phyloP scores from a whole-genome alignment of 2,329 filamentous ascomycete genomes.

The Stemphylium lycopersici region DNA sequence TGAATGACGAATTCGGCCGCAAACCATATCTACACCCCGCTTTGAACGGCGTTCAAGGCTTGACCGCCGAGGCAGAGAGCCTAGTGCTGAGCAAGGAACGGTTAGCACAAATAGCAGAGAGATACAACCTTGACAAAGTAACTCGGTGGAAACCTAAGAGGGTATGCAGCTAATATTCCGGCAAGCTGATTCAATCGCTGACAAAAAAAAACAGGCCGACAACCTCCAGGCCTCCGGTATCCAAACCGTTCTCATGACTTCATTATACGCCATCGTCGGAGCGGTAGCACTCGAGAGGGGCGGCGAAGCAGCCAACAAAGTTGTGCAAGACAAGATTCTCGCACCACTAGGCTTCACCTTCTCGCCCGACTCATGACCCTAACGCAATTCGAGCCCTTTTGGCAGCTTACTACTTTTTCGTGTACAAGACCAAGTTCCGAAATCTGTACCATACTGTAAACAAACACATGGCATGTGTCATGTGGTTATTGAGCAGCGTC shows the following conservation, averaged over 20 bases:
- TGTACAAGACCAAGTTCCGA: conserved; percentile 11
- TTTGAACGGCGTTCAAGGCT: conserved; percentile 74
- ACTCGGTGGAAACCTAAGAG: conserved; percentile 87
- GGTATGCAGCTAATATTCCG: conserved; percentile 59
- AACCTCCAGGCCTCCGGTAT: conserved; percentile 76
- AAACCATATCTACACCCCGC: conserved; percentile 72
- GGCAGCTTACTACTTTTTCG: not conserved
- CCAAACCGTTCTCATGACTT: conserved; percentile 74
- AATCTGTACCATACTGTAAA: conserved; percentile 19
- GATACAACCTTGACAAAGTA: conserved; percentile 74
- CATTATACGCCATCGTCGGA: conserved; percentile 84
- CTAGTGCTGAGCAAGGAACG: conserved; percentile 69
- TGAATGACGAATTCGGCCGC: conserved; percentile 55
- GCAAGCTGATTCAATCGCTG: not conserved
- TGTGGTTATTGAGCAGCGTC: not conserved
- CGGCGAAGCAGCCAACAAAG: conserved; percentile 73
- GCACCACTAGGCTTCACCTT: conserved; percentile 50
- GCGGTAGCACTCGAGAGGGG: conserved; percentile 90
- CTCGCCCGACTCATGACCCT: conserved; percentile 19
- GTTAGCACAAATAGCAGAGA: conserved; percentile 70
- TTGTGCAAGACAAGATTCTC: conserved; percentile 79
- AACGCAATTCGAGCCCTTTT: not conserved
- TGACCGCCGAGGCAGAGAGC: conserved; percentile 66
- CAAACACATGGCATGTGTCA: conserved; percentile 10
- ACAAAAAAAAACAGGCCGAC: conserved; percentile 58